Conservation (phyloP, 2,329 filamentous ascomycete genomes). For the Sclerotinia minor region DNA sequence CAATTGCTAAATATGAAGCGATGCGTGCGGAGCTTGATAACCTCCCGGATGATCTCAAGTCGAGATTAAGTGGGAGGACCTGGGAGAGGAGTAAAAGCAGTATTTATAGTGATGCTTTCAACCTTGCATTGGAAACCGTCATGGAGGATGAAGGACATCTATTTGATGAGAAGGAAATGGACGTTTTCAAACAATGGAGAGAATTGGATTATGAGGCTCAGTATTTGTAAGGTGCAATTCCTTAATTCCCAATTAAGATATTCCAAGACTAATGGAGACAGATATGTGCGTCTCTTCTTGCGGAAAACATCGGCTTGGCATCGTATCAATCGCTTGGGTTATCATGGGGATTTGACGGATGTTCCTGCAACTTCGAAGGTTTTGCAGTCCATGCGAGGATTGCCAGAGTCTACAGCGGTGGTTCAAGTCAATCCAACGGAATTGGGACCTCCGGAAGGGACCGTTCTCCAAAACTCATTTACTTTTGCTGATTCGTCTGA, state of each 20-base stretch:
- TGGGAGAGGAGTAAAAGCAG: slow-evolving; percentile 82
- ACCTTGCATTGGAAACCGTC: slow-evolving; percentile 85
- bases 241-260: neutral
- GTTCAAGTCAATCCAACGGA: slow-evolving; percentile 47
- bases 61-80: slow-evolving; percentile 55
- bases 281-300: slow-evolving; percentile 89
- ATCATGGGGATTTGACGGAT: slow-evolving; percentile 80
- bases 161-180: slow-evolving; percentile 76
- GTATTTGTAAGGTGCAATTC: slow-evolving; percentile 67
- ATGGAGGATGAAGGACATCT: slow-evolving; percentile 84
- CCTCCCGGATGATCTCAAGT: slow-evolving; percentile 46
- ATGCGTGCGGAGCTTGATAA: slow-evolving; percentile 47
- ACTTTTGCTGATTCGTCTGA: slow-evolving; percentile 79
- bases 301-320: slow-evolving; percentile 93
- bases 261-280: slow-evolving; percentile 42
- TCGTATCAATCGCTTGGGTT: slow-evolving; percentile 72
- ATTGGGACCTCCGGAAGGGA: slow-evolving; percentile 48
- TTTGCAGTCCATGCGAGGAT: slow-evolving; percentile 57
- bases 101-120: slow-evolving; percentile 97
- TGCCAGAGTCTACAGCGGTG: slow-evolving; percentile 50
- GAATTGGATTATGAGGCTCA: slow-evolving; percentile 78
- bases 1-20: slow-evolving; percentile 77
- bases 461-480: slow-evolving; percentile 58
- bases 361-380: slow-evolving; percentile 63
- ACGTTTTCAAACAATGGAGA: slow-evolving; percentile 76